Evolutionary conservation across 768 basidiomycete genomes (phyloP).

Genomic region (Macrolepiota fuliginosa): DNA sequence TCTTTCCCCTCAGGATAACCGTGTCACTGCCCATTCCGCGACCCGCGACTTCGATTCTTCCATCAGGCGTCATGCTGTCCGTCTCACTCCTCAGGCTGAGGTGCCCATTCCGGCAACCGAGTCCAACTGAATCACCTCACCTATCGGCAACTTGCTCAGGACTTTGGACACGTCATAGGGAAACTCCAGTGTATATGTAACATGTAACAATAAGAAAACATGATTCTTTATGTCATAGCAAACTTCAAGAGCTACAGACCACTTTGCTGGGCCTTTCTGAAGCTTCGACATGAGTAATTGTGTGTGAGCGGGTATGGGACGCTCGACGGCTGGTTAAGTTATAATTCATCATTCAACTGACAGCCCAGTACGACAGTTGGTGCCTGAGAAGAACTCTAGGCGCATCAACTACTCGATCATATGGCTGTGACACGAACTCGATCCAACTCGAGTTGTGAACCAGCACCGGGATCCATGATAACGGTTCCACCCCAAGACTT

Average conservation of each 20-base stretch:
- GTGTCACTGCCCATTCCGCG: slow-evolving; percentile 46
- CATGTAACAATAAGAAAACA: neutral
- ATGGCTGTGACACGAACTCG: no score
- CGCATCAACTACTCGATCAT: no score
- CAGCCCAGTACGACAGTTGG: no score
- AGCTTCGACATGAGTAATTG: no score
- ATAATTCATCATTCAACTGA: no score
- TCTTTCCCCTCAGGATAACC: slow-evolving; percentile 35
- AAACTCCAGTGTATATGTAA: neutral
- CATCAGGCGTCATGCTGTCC: slow-evolving; percentile 41
- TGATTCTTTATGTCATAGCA: neutral
- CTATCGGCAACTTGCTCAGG: neutral
- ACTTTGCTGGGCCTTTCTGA: no score
- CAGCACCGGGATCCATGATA: no score
- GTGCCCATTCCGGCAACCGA: slow-evolving; percentile 22
- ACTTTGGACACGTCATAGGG: neutral
- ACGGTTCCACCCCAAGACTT: no score
- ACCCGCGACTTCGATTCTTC: slow-evolving; percentile 35
- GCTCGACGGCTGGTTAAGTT: no score
- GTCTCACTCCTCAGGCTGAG: slow-evolving; percentile 49
- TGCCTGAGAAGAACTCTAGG: no score
- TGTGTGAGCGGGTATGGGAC: no score
- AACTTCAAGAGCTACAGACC: neutral
- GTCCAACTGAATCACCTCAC: neutral
- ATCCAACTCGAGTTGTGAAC: no score